A percentile compares a stretch with the other conserved stretches of the same genome.
These are phyloP conservation scores for Yarrowia sp. DNA, from an alignment of 805 yeast species.

Conservation along the genomic window DNA sequence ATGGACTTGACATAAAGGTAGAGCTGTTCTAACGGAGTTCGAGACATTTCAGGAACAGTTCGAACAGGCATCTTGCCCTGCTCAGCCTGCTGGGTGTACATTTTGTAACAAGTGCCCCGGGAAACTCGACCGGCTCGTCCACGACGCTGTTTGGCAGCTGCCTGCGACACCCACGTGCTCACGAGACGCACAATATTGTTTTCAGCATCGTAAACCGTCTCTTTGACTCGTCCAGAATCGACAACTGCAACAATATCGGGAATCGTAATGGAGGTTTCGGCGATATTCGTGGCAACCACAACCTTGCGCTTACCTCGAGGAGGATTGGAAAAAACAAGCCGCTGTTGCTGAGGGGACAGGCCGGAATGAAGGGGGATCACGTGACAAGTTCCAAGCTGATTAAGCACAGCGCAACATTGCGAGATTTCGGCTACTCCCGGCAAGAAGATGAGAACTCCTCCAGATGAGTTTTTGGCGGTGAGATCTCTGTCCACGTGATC, in stretches of 20 bases:
- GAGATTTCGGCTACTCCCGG: conserved; percentile 93
- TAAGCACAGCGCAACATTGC: conserved; percentile 53
- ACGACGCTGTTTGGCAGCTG: conserved; percentile 88
- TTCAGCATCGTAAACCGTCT: conserved; percentile 70
- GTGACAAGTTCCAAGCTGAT: conserved; percentile 48
- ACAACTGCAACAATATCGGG: conserved; percentile 93
- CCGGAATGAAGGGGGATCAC: conserved; percentile 87
- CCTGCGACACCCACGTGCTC: conserved; percentile 88
- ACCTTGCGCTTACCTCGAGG: conserved; percentile 69
- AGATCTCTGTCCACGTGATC: conserved; percentile 60
- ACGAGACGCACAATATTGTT: conserved; percentile 72
- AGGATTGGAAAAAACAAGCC: conserved; percentile 68
- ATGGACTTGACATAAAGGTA: conserved; percentile 86
- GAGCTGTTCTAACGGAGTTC: conserved; percentile 83
- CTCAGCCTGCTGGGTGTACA: conserved; percentile 71
- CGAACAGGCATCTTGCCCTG: conserved; percentile 64
- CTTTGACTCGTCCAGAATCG: conserved; percentile 86
- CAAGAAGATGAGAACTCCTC: conserved; percentile 82
- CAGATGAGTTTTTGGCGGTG: conserved; percentile 54
- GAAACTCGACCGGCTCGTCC: conserved; percentile 99
- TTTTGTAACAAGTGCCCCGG: conserved; percentile 79
- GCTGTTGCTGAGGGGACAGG: conserved; percentile 80
- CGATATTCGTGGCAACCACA: conserved; percentile 90
- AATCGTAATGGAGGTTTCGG: conserved; percentile 96
- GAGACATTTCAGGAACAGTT: conserved; percentile 87